Evolutionary conservation across 2,329 filamentous ascomycete genomes (phyloP), one percentile per base, ranked within the genome.

Genomic region (Ilyonectria robusta): DNA sequence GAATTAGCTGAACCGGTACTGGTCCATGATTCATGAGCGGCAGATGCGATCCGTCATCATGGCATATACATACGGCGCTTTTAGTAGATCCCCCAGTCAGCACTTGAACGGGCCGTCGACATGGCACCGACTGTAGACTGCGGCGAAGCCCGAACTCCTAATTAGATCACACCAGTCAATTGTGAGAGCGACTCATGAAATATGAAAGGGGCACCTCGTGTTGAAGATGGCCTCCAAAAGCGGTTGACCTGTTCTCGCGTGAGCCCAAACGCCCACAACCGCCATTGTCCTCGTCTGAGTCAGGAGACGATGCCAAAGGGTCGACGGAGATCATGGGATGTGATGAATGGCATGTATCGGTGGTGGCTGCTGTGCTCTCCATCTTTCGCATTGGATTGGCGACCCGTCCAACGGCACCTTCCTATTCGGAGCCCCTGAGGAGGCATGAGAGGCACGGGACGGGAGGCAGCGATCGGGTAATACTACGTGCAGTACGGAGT

Each of bases 131-230:
- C 37, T 19, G 9, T 21, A 26, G 44, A 37, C 50, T 23, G 9
- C 19, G 19, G 26, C 44, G 4, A 42, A 50, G 57, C 21, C 33
- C 26, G 26, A 26, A 26, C 6, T 6, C 26, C 26, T 26, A 23
- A 33, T 5, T 47, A 42, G 35, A 42, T 44, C 29, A 62, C 29
- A 47, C 44, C 10, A 46, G 48, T 40, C 59, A 55, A 55, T 62
- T 50, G 59, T 62, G 56, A 40, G 59, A 55, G 29, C 44, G n/a
- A 11, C 29, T 37, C 29, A 47, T 50, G 58, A 44, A 59, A 29
- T 48, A 31, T 40, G n/a, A 48, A 21, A 23, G 59, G 57, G 59
- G 42, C 53, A 48, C 51, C 59, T 62, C 51, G 59, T 62, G 50
- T 62, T 47, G 51, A 21, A 8, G 31, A 48, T 47, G 10, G 37